Evolutionary conservation across 495 filamentous ascomycete genomes (phyloP), one percentile per base, ranked within the genome.

Genomic region (Endocarpon pusillum): DNA sequence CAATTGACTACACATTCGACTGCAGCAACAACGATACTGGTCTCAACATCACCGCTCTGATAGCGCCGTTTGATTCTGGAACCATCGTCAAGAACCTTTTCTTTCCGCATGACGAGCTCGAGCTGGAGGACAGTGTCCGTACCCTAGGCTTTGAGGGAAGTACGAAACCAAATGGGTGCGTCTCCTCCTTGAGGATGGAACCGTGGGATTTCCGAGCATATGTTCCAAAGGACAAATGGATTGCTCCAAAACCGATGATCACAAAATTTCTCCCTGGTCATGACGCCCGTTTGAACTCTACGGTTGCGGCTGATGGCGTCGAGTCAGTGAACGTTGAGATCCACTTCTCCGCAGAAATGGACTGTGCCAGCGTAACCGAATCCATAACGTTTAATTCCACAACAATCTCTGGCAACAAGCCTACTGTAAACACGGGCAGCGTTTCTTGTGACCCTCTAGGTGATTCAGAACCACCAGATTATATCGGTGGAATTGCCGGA

Each of bases 61-160:
- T 80, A 35, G 55, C 75, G 9, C 69, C 77, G 0, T 81, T 73
- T 38, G 50, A 55, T 11, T 54, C 53, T 1, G 66, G 61, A 10
- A 67, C 58, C 20, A 67, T 61, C 1, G 73, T 81, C 40, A 67
- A 65, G 42, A 77, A 78, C 45, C 46, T 82, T n/a, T 76, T 79
- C 47, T 71, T 63, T 40, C 72, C 73, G 1, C 68, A 71, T 34
- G 70, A 74, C 19, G 64, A 76, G 41, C 45, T 65, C 22, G 59
- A 45, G 0, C 46, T 79, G 10, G 48, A 51, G 22, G 42, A 49
- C 16, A 38, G 57, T n/a, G 49, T 53, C 0, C 47, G 49, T 0
- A 56, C 55, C 21, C 47, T 68, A 15, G 49, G 50, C 19, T 39
- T 70, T 16, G 59, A 65, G 25, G 55, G 56, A 4, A 64, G 64